Evolutionary conservation across 176 grass and related monocot species (phyloP).

Genomic region (Paspalum vaginatum): DNA sequence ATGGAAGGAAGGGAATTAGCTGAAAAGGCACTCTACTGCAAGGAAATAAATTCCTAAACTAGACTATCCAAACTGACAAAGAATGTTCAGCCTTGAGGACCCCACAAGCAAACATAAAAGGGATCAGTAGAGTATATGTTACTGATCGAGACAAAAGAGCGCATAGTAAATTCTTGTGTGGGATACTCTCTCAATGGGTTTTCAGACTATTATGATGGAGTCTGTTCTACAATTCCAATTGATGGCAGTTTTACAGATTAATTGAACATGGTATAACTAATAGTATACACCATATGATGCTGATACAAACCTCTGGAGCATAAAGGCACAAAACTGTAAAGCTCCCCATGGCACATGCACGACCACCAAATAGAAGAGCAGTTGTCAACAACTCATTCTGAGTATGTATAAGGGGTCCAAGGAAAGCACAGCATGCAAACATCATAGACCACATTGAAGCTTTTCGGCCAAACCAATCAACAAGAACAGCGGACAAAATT

Average conservation of each 20-base stretch:
- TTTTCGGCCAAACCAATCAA: slow-evolving; percentile 73
- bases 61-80: not conserved
- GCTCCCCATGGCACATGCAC: slow-evolving; percentile 61
- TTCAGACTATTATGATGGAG: not conserved
- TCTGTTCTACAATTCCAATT: slow-evolving; percentile 2
- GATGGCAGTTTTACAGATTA: slow-evolving; percentile 20
- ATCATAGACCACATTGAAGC: slow-evolving; percentile 68
- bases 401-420: slow-evolving; percentile 62
- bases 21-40: not conserved
- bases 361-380: slow-evolving; percentile 71
- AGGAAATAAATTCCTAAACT: not conserved
- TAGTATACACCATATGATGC: not conserved
- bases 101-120: not conserved
- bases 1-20: slow-evolving; percentile 8
- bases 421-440: slow-evolving; percentile 55
- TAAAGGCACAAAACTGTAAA: slow-evolving; percentile 63
- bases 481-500: slow-evolving; percentile 62
- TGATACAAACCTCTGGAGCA: slow-evolving; percentile 67
- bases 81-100: not conserved
- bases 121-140: not conserved
- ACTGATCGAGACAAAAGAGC: not conserved
- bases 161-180: not conserved
- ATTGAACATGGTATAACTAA: not conserved
- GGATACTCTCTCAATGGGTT: slow-evolving; percentile 1
- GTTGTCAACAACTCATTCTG: slow-evolving; percentile 65